These are phyloP conservation scores for Mycocentrospora acerina DNA, from an alignment of 2,329 filamentous ascomycete genomes.

Conservation along the genomic window DNA sequence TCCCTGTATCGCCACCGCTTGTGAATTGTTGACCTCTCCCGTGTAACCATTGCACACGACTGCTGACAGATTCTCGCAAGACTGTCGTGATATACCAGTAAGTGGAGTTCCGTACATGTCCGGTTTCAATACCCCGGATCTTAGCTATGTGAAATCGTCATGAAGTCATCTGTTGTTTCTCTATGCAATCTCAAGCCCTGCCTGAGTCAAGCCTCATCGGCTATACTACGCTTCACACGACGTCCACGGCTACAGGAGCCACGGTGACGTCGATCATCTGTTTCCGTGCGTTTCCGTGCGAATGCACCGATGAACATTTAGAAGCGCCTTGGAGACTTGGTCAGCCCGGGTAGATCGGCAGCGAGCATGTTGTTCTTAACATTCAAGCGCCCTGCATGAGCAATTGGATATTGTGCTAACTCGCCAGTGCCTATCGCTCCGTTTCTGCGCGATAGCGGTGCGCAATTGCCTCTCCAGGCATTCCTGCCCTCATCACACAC, in stretches of 20 bases:
- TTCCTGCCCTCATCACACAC: conserved; percentile 27
- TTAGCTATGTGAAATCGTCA: conserved; percentile 7
- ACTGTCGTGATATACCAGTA: conserved; percentile 5
- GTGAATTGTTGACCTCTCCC: neutral
- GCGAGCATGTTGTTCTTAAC: conserved; percentile 4
- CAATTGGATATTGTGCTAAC: conserved; percentile 27
- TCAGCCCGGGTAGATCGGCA: conserved; percentile 34
- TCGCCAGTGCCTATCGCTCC: conserved; percentile 39
- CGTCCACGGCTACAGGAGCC: conserved; percentile 2
- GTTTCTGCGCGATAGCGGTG: conserved; percentile 37
- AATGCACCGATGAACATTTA: conserved; percentile 8
- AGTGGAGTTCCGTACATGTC: conserved; percentile 9
- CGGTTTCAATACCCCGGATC: conserved; percentile 7
- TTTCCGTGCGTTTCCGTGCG: conserved; percentile 18
- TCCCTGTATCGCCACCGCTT: conserved; percentile 9
- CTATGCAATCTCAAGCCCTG: conserved; percentile 2
- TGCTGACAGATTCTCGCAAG: neutral
- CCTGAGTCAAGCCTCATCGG: conserved; percentile 1
- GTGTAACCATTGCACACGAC: neutral
- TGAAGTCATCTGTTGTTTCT: conserved; percentile 10
- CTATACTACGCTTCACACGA: conserved; percentile 12
- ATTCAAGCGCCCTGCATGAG: conserved; percentile 10
- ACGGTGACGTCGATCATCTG: conserved; percentile 20
- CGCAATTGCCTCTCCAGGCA: conserved; percentile 36
- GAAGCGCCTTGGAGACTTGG: conserved; percentile 18